Conservation (phyloP, 352 stramenopile species). For the Globisporangium alternatum region DNA sequence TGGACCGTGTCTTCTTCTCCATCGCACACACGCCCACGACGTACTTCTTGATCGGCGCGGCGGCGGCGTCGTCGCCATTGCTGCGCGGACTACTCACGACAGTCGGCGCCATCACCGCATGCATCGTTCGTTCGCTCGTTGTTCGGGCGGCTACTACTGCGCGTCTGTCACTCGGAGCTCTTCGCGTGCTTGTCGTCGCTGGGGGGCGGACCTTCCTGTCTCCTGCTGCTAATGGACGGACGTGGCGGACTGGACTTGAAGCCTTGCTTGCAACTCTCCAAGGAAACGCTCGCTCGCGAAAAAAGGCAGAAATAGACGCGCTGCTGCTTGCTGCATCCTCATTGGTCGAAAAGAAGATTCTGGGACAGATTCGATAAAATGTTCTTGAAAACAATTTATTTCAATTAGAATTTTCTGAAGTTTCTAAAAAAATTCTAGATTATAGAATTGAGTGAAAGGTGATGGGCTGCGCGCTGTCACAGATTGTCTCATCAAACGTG, state of each 20-base stretch:
- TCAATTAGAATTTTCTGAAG: too few species aligned
- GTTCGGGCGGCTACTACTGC: too few species aligned
- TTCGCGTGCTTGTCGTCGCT: not conserved
- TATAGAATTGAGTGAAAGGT: not conserved
- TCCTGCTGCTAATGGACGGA: slow-evolving; percentile 2
- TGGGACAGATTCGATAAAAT: not conserved
- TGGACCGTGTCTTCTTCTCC: slow-evolving; percentile 98
- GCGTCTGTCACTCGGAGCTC: too few species aligned
- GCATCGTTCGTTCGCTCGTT: not conserved
- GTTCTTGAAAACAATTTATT: too few species aligned
- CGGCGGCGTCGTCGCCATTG: slow-evolving; percentile 5
- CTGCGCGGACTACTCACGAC: not conserved
- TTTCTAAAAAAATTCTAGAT: too few species aligned
- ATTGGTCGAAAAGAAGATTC: not conserved
- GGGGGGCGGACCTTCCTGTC: slow-evolving; percentile 5
- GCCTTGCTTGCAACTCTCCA: not conserved
- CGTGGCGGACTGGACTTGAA: slow-evolving; percentile 8
- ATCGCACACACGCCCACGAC: slow-evolving; percentile 97
- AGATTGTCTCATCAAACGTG: slow-evolving; percentile 1
- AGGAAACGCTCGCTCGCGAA: not conserved
- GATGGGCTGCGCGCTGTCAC: slow-evolving; percentile 7
- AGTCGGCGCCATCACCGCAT: slow-evolving; percentile 5
- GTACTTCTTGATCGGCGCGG: slow-evolving; percentile 46
- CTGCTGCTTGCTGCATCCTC: too few species aligned
- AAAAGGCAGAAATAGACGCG: too few species aligned